A percentile compares a stretch with the other conserved stretches of the same genome.
These are phyloP conservation scores for Pseudoperonospora humuli DNA, from an alignment of 352 stramenopile species.

Conservation along the genomic window DNA sequence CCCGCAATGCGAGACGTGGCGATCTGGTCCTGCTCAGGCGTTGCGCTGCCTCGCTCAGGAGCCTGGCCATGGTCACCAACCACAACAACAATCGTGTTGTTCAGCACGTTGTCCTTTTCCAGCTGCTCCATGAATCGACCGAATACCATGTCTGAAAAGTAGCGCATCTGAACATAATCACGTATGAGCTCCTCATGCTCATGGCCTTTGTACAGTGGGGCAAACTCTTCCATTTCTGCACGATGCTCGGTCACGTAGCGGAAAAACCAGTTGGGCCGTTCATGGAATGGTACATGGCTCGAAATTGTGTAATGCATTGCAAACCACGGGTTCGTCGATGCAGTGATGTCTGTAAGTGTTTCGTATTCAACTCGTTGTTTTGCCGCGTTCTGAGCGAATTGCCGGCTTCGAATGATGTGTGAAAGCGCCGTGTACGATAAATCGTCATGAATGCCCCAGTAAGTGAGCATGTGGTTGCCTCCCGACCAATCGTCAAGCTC, in stretches of 20 bases:
- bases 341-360: too few relatives aligned
- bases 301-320: too few relatives aligned
- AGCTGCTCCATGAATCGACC: constrained; percentile 51
- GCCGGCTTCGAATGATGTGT: too few relatives aligned
- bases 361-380: too few relatives aligned
- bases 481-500: constrained; percentile 39
- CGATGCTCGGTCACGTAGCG: too few relatives aligned
- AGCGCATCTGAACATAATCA: constrained; percentile 61
- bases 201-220: constrained; percentile 32
- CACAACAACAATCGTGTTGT: constrained; percentile 60
- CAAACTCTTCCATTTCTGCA: too few relatives aligned
- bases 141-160: constrained; percentile 53
- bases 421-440: too few relatives aligned
- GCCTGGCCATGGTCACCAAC: constrained; percentile 59
- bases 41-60: constrained; percentile 35
- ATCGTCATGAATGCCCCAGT: constrained; percentile 5
- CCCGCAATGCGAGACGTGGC: constrained; percentile 37
- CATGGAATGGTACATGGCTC: constrained; percentile 59
- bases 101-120: constrained; percentile 41
- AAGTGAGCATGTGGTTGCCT: constrained; percentile 50
- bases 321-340: too few relatives aligned
- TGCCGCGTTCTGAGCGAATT: too few relatives aligned
- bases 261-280: constrained; percentile 54
- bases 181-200: constrained; percentile 38
- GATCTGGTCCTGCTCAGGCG: constrained; percentile 46